Evolutionary conservation across 768 basidiomycete genomes (phyloP).

Genomic region (Astraeus odoratus): DNA sequence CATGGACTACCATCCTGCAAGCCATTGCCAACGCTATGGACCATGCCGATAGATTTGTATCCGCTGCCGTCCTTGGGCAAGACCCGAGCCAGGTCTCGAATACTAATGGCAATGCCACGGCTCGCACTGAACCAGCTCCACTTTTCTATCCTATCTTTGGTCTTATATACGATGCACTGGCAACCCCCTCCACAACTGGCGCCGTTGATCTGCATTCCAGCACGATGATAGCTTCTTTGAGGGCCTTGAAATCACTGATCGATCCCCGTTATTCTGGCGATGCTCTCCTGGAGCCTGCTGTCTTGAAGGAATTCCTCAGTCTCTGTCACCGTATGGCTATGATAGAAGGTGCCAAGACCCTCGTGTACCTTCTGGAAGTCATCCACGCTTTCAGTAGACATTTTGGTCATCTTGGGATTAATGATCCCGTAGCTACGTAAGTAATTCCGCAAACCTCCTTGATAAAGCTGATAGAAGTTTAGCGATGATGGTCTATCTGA

Average conservation of each 20-base stretch:
- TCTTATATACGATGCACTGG: constrained; percentile 86
- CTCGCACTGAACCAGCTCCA: constrained; percentile 55
- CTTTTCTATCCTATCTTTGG: constrained; percentile 91
- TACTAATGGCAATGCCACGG: constrained; percentile 14
- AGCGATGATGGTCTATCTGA: constrained; percentile 28
- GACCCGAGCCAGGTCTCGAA: constrained; percentile 15
- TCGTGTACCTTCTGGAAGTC: constrained; percentile 66
- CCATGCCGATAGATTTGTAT: constrained; percentile 53
- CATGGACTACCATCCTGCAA: constrained; percentile 79
- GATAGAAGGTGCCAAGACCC: constrained; percentile 70
- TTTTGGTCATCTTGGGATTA: constrained; percentile 24
- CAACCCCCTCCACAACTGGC: constrained; percentile 49
- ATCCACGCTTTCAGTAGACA: constrained; percentile 48
- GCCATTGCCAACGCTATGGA: constrained; percentile 82
- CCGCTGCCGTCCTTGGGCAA: constrained; percentile 78
- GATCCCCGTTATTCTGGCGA: constrained; percentile 73
- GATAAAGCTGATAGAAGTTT: constrained; percentile 1
- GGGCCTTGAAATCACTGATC: constrained; percentile 76
- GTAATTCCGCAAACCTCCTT: neutral
- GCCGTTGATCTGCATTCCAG: constrained; percentile 35
- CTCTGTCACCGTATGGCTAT: constrained; percentile 87
- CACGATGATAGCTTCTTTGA: constrained; percentile 56
- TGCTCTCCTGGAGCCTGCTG: constrained; percentile 70
- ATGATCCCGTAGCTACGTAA: constrained; percentile 16
- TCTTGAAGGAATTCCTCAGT: constrained; percentile 87